These are phyloP conservation scores for Suillus spraguei DNA, from an alignment of 768 basidiomycete species.

Conservation along the genomic window DNA sequence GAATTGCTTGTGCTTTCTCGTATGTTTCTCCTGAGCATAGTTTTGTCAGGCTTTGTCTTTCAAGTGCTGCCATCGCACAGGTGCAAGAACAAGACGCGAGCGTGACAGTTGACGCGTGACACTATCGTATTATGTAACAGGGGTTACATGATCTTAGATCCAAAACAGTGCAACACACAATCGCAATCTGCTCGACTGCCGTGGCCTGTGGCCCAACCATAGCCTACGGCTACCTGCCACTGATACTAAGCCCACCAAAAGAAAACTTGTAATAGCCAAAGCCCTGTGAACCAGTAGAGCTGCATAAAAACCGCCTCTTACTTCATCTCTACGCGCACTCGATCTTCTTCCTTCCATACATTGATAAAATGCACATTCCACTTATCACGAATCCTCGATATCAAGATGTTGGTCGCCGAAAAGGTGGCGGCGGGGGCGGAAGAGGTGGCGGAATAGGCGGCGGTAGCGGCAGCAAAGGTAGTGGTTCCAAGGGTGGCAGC, in stretches of 20 bases:
- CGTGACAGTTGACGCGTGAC: constrained; percentile 5
- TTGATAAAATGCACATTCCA: constrained; percentile 24
- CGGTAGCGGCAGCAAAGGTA: constrained; percentile 12
- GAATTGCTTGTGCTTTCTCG: constrained; percentile 25
- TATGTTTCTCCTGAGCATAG: constrained; percentile 29
- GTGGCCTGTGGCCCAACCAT: neutral
- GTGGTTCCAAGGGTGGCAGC: constrained; percentile 8
- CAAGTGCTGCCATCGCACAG: constrained; percentile 20
- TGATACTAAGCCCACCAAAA: neutral
- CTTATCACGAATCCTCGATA: constrained; percentile 14
- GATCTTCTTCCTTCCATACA: neutral
- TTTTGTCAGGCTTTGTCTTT: constrained; percentile 21
- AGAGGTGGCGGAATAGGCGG: constrained; percentile 16
- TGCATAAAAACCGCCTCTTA: neutral
- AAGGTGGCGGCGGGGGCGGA: constrained; percentile 35
- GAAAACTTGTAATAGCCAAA: neutral
- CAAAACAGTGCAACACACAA: neutral
- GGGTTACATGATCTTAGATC: too few relatives aligned
- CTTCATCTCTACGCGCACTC: too few relatives aligned
- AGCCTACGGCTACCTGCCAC: neutral
- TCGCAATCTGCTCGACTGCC: neutral
- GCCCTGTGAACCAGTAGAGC: neutral
- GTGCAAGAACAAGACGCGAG: constrained; percentile 8
- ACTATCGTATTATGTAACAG: neutral
- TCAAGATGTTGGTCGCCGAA: constrained; percentile 26